Evolutionary conservation across 371 early-diverging fungal genomes (phyloP).

Genomic region (Parasitella parasitica): DNA sequence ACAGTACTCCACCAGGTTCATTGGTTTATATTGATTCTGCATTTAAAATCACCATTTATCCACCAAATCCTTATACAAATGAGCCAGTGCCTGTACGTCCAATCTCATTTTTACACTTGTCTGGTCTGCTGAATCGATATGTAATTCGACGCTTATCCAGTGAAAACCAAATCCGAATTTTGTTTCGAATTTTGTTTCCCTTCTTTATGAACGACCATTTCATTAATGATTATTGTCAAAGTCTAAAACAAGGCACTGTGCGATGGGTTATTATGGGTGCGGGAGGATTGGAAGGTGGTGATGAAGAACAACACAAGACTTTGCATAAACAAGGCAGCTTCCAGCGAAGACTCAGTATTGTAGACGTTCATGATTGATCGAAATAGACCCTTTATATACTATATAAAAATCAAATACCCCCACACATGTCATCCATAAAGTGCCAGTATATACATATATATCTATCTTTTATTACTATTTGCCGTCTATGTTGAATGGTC

Average conservation of each 20-base stretch:
- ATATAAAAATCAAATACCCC: background rate
- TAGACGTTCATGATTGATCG: constrained; percentile 18
- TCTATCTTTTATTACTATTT: background rate
- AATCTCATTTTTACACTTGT: constrained; percentile 60
- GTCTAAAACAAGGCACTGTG: constrained; percentile 49
- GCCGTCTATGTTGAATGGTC: background rate
- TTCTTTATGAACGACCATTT: constrained; percentile 66
- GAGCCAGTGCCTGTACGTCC: constrained; percentile 57
- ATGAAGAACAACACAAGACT: constrained; percentile 10
- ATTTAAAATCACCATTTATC: constrained; percentile 53
- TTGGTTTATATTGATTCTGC: constrained; percentile 60
- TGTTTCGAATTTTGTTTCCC: constrained; percentile 53
- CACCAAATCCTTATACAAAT: constrained; percentile 57
- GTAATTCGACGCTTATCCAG: constrained; percentile 50
- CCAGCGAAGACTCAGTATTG: constrained; percentile 18
- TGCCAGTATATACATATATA: no score
- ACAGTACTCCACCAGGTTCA: constrained; percentile 59
- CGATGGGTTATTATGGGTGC: constrained; percentile 45
- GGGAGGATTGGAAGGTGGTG: constrained; percentile 27
- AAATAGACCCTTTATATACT: background rate
- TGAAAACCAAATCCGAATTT: constrained; percentile 52
- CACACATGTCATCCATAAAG: background rate
- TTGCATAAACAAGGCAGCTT: background rate
- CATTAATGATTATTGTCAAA: constrained; percentile 55
- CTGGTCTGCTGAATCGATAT: constrained; percentile 52